Evolutionary conservation across 2,329 filamentous ascomycete genomes (phyloP), one percentile per base, ranked within the genome.

Genomic region (Stagonosporopsis tanaceti): DNA sequence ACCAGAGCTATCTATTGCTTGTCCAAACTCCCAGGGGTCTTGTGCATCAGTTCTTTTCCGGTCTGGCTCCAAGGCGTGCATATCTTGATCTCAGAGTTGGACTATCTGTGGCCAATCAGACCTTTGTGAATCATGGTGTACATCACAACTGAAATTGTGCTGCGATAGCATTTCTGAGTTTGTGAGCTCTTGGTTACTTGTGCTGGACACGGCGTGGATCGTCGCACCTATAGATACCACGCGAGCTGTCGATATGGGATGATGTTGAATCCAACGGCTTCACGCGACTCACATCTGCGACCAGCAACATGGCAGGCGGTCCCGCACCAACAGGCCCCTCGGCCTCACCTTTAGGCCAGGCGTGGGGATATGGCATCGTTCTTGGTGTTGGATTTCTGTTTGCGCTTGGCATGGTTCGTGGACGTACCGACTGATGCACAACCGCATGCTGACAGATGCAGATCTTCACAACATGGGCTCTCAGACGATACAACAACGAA

Each of bases 321-420:
- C 62, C 63, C 47, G 63, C 68, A 50, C 68, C 68, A 22, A 61
- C 65, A 20, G 66, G 67, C 25, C 64, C 67, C 40, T 63, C 66
- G 20, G 65, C 65, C 35, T 66, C 62, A n/a, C 67, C 68, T 46
- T 47, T 71, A 25, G 66, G 67, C 3, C 68, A 69, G 53, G 67
- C 53, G 50, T 70, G 68, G 68, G 70, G 70, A n/a, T 74, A 74
- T 66, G 71, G 71, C 15, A 69, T 73, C 30, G 65, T 74, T 11
- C 60, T 74, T 53, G 71, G 71, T 38, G 50, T 74, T 27, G 71
- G 71, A 1, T 72, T 72, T 20, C 52, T 71, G 25, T 71, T 71
- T 30, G 68, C 68, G 7, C 62, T 71, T 56, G 68, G 65, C 50
- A 72, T 71, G 70, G 68, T 67, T 57, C 4, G 60, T 58, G 11